These are phyloP conservation scores for Bipolaris bicolor DNA, from an alignment of 2,329 filamentous ascomycete species.

Conservation along the genomic window DNA sequence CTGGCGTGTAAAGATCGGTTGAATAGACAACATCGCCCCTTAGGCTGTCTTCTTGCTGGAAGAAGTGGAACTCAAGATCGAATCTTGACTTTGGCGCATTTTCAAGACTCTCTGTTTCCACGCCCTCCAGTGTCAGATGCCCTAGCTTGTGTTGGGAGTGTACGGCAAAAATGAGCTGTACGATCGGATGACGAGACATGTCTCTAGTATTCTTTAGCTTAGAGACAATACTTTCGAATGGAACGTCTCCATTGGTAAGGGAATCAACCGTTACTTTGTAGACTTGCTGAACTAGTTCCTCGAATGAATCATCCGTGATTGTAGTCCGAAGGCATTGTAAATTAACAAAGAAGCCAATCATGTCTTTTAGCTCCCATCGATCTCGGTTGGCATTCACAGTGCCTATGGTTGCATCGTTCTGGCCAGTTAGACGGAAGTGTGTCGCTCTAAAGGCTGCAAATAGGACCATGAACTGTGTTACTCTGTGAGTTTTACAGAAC, in stretches of 20 bases:
- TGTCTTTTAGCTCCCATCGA: conserved; percentile 8
- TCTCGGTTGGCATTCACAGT: conserved; percentile 12
- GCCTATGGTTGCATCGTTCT: conserved; percentile 13
- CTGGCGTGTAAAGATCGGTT: conserved; percentile 2
- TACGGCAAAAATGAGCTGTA: not conserved
- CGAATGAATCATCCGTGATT: conserved; percentile 9
- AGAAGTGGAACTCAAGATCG: conserved; percentile 4
- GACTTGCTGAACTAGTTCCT: conserved; percentile 6
- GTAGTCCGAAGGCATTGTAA: conserved; percentile 14
- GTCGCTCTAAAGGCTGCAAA: conserved; percentile 12
- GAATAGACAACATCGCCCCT: not conserved
- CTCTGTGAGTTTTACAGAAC: not conserved
- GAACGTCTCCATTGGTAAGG: not conserved
- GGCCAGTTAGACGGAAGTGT: conserved; percentile 13
- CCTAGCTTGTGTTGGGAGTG: not conserved
- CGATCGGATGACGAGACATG: not conserved
- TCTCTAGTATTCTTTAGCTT: not conserved
- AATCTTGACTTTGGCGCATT: not conserved
- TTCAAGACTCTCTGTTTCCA: not conserved
- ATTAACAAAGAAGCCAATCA: conserved; percentile 22
- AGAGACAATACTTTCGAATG: conserved; percentile 6
- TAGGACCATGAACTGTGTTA: conserved; percentile 8
- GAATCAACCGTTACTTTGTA: not conserved
- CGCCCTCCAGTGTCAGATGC: not conserved
- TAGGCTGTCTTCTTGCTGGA: not conserved